These are phyloP conservation scores for Paraurostyla sp. DNA, from an alignment of 73 alveolate genomes.

Conservation along the genomic window DNA sequence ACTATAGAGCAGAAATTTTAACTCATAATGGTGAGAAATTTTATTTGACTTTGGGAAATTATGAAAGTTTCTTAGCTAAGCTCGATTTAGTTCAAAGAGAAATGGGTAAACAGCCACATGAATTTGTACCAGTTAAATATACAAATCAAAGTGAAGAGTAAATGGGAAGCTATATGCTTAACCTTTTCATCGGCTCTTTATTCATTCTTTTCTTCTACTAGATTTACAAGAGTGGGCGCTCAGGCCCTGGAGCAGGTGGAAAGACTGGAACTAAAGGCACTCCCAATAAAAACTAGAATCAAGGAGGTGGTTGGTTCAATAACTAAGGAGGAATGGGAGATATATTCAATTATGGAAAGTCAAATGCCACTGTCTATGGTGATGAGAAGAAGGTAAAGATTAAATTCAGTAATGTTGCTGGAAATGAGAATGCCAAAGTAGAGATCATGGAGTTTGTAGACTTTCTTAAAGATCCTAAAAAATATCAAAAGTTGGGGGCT, in stretches of 20 bases:
- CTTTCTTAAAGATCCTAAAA: slow-evolving; percentile 91
- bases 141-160: slow-evolving; percentile 35
- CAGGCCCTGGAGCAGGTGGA: slow-evolving; percentile 46
- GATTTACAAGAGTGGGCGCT: slow-evolving; percentile 50
- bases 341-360: slow-evolving; percentile 67
- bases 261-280: slow-evolving; percentile 54
- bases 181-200: slow-evolving; percentile 16
- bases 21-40: slow-evolving; percentile 63
- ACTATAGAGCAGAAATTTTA: slow-evolving; percentile 71
- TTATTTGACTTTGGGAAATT: slow-evolving; percentile 72
- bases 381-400: slow-evolving; percentile 79
- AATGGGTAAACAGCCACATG: slow-evolving; percentile 78
- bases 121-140: slow-evolving; percentile 73
- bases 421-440: slow-evolving; percentile 96
- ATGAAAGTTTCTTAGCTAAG: slow-evolving; percentile 74
- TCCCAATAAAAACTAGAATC: not conserved
- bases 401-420: slow-evolving; percentile 93
- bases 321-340: slow-evolving; percentile 75
- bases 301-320: slow-evolving; percentile 31
- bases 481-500: slow-evolving; percentile 87
- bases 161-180: slow-evolving; percentile 27
- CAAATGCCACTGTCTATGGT: slow-evolving; percentile 79
- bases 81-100: slow-evolving; percentile 74
- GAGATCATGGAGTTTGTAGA: slow-evolving; percentile 96
- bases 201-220: slow-evolving; percentile 47